Evolutionary conservation across 441 rosid genomes (phyloP).

Genomic region (Eutrema salsugineum): DNA sequence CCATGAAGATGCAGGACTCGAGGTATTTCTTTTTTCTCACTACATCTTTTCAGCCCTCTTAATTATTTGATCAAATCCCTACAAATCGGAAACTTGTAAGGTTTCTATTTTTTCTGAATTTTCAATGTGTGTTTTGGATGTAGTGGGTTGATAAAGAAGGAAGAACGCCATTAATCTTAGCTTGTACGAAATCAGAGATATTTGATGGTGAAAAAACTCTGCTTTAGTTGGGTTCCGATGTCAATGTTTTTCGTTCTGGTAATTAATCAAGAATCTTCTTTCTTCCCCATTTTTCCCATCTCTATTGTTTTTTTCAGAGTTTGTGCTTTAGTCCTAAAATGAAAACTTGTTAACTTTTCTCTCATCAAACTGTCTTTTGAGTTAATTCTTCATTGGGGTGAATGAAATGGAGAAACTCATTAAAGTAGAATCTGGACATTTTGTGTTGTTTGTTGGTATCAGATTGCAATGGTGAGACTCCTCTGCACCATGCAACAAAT

Average conservation of each 20-base stretch:
- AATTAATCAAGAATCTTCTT: not conserved
- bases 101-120: not conserved
- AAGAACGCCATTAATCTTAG: constrained; percentile 67
- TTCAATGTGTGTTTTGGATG: not conserved
- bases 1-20: constrained; percentile 72
- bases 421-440: not conserved
- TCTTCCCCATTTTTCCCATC: not conserved
- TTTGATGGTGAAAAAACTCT: constrained; percentile 53
- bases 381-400: no score
- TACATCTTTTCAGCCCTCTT: not conserved
- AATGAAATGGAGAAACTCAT: not conserved
- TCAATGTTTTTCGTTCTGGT: constrained; percentile 73
- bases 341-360: no score
- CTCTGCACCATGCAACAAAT: constrained; percentile 86
- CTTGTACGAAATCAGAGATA: constrained; percentile 52
- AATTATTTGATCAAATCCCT: not conserved
- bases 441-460: not conserved
- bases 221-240: constrained; percentile 70
- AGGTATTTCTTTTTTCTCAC: constrained; percentile 37
- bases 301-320: not conserved
- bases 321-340: not conserved
- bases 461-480: constrained; percentile 79
- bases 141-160: constrained; percentile 76
- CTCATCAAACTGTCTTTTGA: no score
- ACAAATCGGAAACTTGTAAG: not conserved